These are phyloP conservation scores for Entelexis sorbosivorans DNA, from an alignment of 1,139 yeast genomes.

Conservation along the genomic window DNA sequence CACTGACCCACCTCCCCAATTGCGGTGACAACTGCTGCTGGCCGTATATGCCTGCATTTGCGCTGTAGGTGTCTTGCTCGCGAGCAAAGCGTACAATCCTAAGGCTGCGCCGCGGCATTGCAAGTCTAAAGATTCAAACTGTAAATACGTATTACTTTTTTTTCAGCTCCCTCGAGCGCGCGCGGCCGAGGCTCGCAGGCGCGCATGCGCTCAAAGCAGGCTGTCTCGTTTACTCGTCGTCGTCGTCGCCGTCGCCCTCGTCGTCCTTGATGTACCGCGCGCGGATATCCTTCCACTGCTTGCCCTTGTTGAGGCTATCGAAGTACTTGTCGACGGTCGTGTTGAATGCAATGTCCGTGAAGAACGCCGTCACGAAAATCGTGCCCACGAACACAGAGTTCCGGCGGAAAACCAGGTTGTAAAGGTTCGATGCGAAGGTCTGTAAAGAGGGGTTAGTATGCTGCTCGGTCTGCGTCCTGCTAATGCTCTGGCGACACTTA, in stretches of 20 bases:
- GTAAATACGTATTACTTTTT: neutral
- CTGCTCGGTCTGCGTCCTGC: neutral
- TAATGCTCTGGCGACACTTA: neutral
- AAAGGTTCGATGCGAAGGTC: constrained; percentile 41
- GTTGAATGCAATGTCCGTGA: constrained; percentile 81
- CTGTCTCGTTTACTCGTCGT: constrained; percentile 14
- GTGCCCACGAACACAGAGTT: constrained; percentile 85
- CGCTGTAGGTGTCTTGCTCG: too few species aligned
- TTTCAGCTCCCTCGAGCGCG: neutral
- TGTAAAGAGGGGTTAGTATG: constrained; percentile 1
- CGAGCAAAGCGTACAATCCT: too few species aligned
- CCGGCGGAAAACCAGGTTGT: constrained; percentile 77
- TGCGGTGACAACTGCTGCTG: too few species aligned
- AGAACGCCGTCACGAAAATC: constrained; percentile 75
- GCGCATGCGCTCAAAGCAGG: too few species aligned
- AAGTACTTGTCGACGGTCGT: constrained; percentile 67
- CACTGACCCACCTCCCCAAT: too few species aligned
- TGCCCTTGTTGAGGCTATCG: constrained; percentile 83
- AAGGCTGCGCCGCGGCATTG: neutral
- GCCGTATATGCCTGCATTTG: too few species aligned
- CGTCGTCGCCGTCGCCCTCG: constrained; percentile 27
- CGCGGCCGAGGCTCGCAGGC: too few species aligned
- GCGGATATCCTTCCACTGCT: constrained; percentile 94
- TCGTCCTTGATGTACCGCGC: constrained; percentile 37
- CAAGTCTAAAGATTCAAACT: neutral